Percentiles rank a stretch among this genome's conserved stretches.
These are phyloP conservation scores for Zostera marina DNA, from an alignment of 116 monocot species.

Conservation along the genomic window DNA sequence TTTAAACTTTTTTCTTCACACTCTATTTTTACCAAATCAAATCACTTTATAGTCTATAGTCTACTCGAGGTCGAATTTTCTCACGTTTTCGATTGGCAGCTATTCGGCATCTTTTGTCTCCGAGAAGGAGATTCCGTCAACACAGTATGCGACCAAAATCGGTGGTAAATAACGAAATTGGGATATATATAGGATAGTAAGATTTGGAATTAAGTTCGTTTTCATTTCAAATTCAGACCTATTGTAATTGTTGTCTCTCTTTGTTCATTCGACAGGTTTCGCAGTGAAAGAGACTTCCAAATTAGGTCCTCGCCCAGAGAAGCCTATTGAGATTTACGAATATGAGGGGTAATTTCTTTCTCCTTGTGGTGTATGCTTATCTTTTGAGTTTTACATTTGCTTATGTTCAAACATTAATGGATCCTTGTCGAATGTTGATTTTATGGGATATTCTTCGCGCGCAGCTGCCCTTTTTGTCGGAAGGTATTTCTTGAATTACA, in stretches of 20 bases:
- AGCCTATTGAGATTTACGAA: conserved; percentile 94
- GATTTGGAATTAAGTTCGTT: too few relatives aligned
- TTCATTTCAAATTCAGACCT: not conserved
- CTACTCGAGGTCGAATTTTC: not conserved
- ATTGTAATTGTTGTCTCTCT: not conserved
- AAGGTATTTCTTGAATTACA: conserved; percentile 30
- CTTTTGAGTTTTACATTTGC: conserved; percentile 2
- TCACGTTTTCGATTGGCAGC: conserved; percentile 14
- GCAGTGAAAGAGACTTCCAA: conserved; percentile 75
- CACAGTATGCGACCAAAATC: conserved; percentile 46
- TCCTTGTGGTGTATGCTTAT: conserved; percentile 1
- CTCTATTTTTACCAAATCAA: not conserved
- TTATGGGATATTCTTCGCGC: conserved; percentile 9
- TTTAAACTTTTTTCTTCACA: not conserved
- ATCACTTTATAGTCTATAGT: not conserved
- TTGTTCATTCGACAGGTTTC: conserved; percentile 24
- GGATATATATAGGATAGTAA: not conserved
- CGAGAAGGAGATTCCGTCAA: conserved; percentile 35
- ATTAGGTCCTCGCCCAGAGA: conserved; percentile 69
- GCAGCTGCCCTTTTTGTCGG: conserved; percentile 96
- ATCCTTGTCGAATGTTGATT: conserved; percentile 4
- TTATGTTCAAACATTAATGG: conserved; percentile 14
- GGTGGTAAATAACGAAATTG: conserved; percentile 25
- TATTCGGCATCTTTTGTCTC: conserved; percentile 73
- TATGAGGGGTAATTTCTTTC: conserved; percentile 62